These are phyloP conservation scores for Wallacemonas sp. DNA, from an alignment of 208 protist genomes.

Conservation along the genomic window DNA sequence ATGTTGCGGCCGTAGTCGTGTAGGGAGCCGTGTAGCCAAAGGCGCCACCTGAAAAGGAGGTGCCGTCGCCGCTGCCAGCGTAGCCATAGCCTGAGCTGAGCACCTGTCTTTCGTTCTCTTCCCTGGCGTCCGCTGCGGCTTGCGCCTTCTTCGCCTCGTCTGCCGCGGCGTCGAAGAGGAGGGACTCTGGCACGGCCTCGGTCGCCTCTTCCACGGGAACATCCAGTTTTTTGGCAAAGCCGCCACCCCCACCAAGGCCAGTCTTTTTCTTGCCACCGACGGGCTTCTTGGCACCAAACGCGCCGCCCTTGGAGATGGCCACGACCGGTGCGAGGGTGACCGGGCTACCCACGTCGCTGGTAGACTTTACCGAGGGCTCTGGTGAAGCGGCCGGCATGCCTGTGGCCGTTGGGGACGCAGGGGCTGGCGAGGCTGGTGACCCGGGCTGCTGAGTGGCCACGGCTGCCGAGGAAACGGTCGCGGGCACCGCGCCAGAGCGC, in stretches of 20 bases:
- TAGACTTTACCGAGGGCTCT: background rate
- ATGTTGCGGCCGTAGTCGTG: background rate
- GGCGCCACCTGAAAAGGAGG: background rate
- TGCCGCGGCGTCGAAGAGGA: conserved; percentile 48
- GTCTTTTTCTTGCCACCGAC: conserved; percentile 47
- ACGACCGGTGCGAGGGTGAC: conserved; percentile 25
- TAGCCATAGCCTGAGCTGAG: background rate
- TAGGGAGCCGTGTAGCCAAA: conserved; percentile 3
- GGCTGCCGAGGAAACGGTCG: too few relatives aligned
- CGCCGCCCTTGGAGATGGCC: conserved; percentile 21
- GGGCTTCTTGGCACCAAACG: conserved; percentile 11
- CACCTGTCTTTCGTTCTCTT: conserved; percentile 16
- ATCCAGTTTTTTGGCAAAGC: conserved; percentile 4
- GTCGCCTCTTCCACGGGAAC: conserved; percentile 42
- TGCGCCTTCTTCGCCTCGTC: conserved; percentile 15
- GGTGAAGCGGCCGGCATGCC: background rate
- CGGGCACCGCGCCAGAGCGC: background rate
- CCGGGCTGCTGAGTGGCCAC: too few relatives aligned
- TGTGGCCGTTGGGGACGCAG: background rate
- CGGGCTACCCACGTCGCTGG: conserved; percentile 19
- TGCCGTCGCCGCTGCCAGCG: background rate
- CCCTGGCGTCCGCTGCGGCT: conserved; percentile 20
- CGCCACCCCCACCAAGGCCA: conserved; percentile 45
- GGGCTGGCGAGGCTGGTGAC: background rate
- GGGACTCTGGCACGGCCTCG: conserved; percentile 43